Percentiles rank a stretch among this genome's conserved stretches.
Conservation (phyloP, 108 stramenopile species). For the Fragilariopsis cylindrus region DNA sequence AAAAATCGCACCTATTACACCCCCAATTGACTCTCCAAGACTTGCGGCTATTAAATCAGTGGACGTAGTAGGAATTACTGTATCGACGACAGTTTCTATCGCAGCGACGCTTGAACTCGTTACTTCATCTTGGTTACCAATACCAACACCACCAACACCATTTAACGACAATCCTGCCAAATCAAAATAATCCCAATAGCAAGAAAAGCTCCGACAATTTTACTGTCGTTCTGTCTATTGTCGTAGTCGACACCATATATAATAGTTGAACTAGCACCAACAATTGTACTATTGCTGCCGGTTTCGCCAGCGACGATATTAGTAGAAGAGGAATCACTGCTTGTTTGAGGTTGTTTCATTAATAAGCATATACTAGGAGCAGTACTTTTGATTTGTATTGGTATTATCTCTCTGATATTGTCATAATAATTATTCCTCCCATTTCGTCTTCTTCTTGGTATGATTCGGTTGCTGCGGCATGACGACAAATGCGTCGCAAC, state of each 20-base stretch:
- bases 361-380: no score
- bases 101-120: constrained; percentile 2
- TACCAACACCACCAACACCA: neutral
- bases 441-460: no score
- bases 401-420: no score
- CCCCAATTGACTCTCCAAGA: constrained; percentile 74
- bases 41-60: constrained; percentile 68
- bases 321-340: neutral
- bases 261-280: neutral
- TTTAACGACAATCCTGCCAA: neutral
- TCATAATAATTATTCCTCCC: no score
- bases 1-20: constrained; percentile 55
- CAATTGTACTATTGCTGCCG: neutral
- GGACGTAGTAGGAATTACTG: constrained; percentile 57
- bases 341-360: no score
- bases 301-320: neutral
- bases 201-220: neutral
- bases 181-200: neutral
- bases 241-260: neutral
- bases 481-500: no score
- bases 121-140: neutral
- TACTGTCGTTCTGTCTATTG: neutral
- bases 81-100: constrained; percentile 34
- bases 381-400: no score
- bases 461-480: no score